Conservation (phyloP, 164 flowering plant species). For the Dillenia turbinata region DNA sequence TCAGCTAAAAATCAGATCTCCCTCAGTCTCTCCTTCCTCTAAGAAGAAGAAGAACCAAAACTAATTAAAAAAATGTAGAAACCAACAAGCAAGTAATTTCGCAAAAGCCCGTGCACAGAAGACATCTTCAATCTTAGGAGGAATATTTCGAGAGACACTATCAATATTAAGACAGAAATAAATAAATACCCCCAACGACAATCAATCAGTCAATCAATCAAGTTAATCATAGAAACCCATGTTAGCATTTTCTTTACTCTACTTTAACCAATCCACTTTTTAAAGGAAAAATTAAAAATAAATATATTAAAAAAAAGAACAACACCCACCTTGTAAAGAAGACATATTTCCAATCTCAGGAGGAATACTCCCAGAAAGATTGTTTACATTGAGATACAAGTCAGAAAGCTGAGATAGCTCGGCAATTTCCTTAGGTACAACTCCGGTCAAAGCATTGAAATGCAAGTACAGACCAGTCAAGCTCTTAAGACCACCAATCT, state of each 20-base stretch:
- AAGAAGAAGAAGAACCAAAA: background rate
- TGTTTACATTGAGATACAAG: conserved; percentile 82
- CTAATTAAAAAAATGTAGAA: background rate
- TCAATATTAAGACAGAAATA: conserved; percentile 90
- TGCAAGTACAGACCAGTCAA: conserved; percentile 88
- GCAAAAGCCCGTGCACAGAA: conserved; percentile 23
- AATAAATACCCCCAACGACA: conserved; percentile 11
- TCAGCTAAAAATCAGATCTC: no score
- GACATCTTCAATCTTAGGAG: conserved; percentile 65
- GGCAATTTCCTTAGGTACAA: conserved; percentile 73
- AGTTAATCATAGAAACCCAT: no score
- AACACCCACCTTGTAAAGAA: conserved; percentile 71
- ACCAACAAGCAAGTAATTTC: no score
- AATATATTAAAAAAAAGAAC: background rate
- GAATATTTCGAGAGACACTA: conserved; percentile 66
- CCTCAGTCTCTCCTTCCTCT: no score
- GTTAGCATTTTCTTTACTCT: no score
- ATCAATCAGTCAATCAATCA: no score
- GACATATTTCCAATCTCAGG: conserved; percentile 60
- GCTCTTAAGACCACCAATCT: conserved; percentile 62
- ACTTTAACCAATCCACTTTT: no score
- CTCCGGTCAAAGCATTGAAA: conserved; percentile 68
- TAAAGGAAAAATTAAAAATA: background rate
- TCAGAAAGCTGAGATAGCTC: conserved; percentile 62
- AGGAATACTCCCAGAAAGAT: conserved; percentile 73